These are phyloP conservation scores for Mollisia scopiformis DNA, from an alignment of 2,329 filamentous ascomycete genomes.

Conservation along the genomic window DNA sequence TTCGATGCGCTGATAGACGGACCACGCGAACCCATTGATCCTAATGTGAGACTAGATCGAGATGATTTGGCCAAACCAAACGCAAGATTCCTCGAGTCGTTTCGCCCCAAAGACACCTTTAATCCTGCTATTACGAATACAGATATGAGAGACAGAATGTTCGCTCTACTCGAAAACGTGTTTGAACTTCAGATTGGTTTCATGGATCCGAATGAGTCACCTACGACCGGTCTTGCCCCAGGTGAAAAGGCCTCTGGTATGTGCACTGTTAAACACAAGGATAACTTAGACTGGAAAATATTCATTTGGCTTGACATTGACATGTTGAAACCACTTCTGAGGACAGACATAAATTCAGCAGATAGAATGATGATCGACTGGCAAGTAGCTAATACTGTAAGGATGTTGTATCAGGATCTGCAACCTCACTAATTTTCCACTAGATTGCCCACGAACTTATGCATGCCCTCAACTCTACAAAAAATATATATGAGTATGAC, in stretches of 20 bases:
- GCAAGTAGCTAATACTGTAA: conserved; percentile 18
- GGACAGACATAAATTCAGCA: conserved; percentile 15
- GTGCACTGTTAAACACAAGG: too few relatives aligned
- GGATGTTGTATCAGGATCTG: not conserved
- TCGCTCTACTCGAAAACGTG: not conserved
- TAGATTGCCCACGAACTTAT: conserved; percentile 22
- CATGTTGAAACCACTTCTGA: conserved; percentile 9
- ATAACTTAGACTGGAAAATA: conserved; percentile 7
- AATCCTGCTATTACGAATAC: not conserved
- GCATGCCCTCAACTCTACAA: conserved; percentile 10
- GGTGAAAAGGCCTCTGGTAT: not conserved
- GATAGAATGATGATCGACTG: conserved; percentile 21
- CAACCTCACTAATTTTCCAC: not conserved
- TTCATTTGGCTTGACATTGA: conserved; percentile 13
- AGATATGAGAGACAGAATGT: not conserved
- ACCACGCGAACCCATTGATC: conserved; percentile 6
- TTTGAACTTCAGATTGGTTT: conserved; percentile 15
- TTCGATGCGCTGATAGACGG: conserved; percentile 20
- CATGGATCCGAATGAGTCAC: conserved; percentile 13
- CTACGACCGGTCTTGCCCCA: not conserved
- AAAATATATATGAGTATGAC: not conserved
- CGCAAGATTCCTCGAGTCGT: not conserved
- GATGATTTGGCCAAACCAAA: not conserved
- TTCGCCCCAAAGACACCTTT: not conserved
- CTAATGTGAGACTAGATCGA: not conserved